These are phyloP conservation scores for Dendrocalamus latiflorus DNA, from an alignment of 202 grass and related monocot species.

Conservation along the genomic window DNA sequence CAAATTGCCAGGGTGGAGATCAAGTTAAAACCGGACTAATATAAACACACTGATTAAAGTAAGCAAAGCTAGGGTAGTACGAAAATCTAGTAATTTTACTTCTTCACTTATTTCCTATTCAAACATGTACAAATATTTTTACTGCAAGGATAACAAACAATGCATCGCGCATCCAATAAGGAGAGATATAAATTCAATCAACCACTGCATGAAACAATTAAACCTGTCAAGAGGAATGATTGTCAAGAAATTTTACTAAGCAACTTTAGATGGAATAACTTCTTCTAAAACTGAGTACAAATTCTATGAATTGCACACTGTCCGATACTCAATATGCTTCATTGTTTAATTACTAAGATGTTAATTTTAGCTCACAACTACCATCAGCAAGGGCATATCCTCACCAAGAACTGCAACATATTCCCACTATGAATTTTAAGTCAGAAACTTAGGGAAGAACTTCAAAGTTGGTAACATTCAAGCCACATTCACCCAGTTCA, in stretches of 20 bases:
- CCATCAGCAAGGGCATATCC: neutral
- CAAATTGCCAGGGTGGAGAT: too few relatives aligned
- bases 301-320: too few relatives aligned
- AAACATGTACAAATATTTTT: neutral
- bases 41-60: too few relatives aligned
- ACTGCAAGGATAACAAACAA: constrained; percentile 1
- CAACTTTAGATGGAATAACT: neutral
- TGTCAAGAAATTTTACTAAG: neutral
- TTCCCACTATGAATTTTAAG: neutral
- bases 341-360: neutral
- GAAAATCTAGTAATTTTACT: neutral
- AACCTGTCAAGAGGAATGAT: neutral
- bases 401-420: neutral
- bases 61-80: too few relatives aligned
- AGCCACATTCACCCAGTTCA: neutral
- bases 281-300: too few relatives aligned
- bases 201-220: neutral
- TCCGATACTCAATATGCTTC: too few relatives aligned
- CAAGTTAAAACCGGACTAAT: too few relatives aligned
- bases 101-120: neutral
- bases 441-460: neutral
- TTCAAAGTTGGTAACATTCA: neutral
- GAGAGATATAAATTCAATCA: neutral
- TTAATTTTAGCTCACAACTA: neutral
- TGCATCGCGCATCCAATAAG: neutral